Base-by-base conservation (phyloP, 192 early-diverging fungal species). In the Coemansia sp. region DNA sequence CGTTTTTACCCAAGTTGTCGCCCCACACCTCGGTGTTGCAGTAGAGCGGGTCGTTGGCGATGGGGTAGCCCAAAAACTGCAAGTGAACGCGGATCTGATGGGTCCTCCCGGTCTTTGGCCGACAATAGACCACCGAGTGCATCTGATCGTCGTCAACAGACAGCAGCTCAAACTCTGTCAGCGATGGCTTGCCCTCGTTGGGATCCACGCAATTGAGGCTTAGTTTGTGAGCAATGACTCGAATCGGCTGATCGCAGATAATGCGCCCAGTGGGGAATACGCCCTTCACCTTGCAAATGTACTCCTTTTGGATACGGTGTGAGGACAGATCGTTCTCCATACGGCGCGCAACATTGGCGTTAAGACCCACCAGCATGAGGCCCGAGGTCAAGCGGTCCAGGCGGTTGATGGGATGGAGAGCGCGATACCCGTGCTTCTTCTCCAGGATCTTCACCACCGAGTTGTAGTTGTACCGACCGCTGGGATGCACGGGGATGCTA, bases 41-140 rank as follows among this genome's bases (percentile, higher is more conserved):
- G 76, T 99, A 99, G 2, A 97, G 64, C 12, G 97, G 97, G 67
- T 99, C 97, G 66, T 99, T 97, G 20, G 90, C 93, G 59, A 99
- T 97, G 1, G 95, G 95, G 58, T 86, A 86, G 6, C 97, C 97
- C 0, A 99, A 84, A 66, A 88, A 95, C 78, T 94, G 93, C 33
- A 99, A 70, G 66, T 99, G 97, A 43, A 99, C 95, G 34, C 97
- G 88, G 64, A 99, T 97, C 79, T 99, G 97, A 62, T 99, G 97
- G 12, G 95, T 97, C 31, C 97, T 82, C 2, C 97, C 97, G 0
- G 95, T 97, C 16, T 92, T 69, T 1, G 97, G 97, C 43, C 86
- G 76, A 63, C 92, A 92, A 62, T 85, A 74, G 10, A 98, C 91
- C 3, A 96, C 84, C 35, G 91, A 93, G 3, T 90, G 86, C 1